phyloP scores from a whole-genome alignment of 129 eudicot genomes.

The Helianthus tuberosus region DNA sequence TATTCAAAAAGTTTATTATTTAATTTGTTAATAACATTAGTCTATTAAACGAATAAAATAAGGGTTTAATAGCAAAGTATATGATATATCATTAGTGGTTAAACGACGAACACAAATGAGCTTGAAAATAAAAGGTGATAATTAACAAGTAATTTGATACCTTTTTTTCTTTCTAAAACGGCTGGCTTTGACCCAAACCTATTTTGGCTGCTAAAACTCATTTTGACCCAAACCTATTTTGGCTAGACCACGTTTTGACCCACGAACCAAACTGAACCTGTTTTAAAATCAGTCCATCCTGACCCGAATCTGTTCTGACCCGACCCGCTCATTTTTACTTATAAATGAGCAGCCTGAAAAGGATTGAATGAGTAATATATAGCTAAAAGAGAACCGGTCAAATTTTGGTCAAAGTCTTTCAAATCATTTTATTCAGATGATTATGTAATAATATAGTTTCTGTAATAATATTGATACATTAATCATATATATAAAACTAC shows the following conservation, averaged over 20 bases:
- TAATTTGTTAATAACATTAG: neutral
- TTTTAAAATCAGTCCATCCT: too few relatives aligned
- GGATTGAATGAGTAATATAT: neutral
- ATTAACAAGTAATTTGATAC: too few relatives aligned
- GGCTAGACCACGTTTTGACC: neutral
- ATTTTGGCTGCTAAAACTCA: neutral
- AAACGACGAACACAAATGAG: too few relatives aligned
- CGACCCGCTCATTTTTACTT: neutral
- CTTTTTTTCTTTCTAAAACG: too few relatives aligned
- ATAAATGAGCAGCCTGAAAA: neutral
- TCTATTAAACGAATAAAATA: too few relatives aligned
- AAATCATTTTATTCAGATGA: neutral
- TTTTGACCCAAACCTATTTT: neutral
- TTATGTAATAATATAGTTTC: neutral
- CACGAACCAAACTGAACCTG: too few relatives aligned
- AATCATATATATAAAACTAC: neutral
- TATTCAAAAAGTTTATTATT: neutral
- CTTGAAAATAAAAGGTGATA: too few relatives aligned
- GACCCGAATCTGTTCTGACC: too few relatives aligned
- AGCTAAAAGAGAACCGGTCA: neutral
- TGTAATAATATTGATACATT: neutral
- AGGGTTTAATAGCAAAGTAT: too few relatives aligned
- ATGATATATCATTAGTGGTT: too few relatives aligned
- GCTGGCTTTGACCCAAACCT: too few relatives aligned
- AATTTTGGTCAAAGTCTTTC: neutral